Base-by-base conservation (phyloP, 805 yeast genomes). In the Metschnikowia hibisci region DNA sequence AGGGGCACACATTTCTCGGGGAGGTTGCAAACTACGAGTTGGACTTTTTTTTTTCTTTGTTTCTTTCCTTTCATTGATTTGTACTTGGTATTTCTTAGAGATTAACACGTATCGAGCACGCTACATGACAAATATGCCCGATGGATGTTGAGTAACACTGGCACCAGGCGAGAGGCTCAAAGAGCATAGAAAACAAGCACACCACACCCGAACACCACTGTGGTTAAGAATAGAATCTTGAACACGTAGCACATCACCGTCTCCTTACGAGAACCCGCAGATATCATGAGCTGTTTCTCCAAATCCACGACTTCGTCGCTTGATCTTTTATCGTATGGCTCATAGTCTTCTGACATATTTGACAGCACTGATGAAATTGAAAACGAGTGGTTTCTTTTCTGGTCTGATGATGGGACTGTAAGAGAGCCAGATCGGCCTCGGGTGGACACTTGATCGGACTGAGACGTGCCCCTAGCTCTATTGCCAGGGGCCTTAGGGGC, bases 261-360 rank as follows among this genome's bases (percentile, higher is more conserved):
- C 34, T 66, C 68, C 29, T 61, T 54, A 29, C 53, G 62, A 13
- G 71, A 70, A 10, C 72, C 72, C 4, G 72, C 72, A 18, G 66
- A 62, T 11, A 58, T 46, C 18, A 63, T 65, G 31, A 66, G 44
- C 51, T 66, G 72, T 33, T 64, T 62, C 43, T 67, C 73, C 45
- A 67, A 54, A 37, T 67, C 73, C 2, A 59, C 51, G 15, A 61
- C 61, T 42, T 63, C 66, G 46, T 52, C 32, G 14, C 11, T 10
- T 6, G 20, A 20, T 6, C 13, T 28, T 23, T 6, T 22, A 10
- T 30, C 33, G n/a, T 29, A 30, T 11, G 40, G 32, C 33, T 29
- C 28, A 23, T 20, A 37, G 22, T 50, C 55, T 35, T 51, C 54
- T 2, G 47, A 39, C 36, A 56, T 52, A 22, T 42, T 47, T 3